Evolutionary conservation across 768 basidiomycete species (phyloP).

Genomic region (Exidia glandulosa): DNA sequence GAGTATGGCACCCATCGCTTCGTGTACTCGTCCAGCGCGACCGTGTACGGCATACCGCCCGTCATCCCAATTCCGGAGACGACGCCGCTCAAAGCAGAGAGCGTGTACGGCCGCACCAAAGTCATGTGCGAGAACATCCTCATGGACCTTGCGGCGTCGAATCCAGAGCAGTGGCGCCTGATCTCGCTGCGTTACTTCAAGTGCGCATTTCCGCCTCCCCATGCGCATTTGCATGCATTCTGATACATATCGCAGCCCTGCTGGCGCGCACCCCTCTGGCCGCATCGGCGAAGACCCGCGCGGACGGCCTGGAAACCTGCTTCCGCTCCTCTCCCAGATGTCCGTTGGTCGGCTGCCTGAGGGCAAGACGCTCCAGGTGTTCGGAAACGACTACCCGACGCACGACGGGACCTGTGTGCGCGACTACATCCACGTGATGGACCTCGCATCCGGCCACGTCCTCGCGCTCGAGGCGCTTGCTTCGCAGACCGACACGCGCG

Average conservation of each 20-base stretch:
- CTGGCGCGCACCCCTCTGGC: constrained; percentile 96
- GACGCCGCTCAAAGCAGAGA: constrained; percentile 77
- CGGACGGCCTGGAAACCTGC: constrained; percentile 87
- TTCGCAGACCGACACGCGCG: constrained; percentile 38
- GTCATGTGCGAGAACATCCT: constrained; percentile 87
- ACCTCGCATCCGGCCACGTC: constrained; percentile 89
- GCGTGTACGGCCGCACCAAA: constrained; percentile 94
- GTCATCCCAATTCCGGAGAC: constrained; percentile 89
- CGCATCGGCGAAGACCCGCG: constrained; percentile 92
- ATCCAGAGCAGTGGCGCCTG: constrained; percentile 60
- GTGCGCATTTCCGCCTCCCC: constrained; percentile 29
- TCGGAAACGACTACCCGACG: constrained; percentile 96
- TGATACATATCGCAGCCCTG: constrained; percentile 48
- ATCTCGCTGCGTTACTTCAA: constrained; percentile 97
- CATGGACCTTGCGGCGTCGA: constrained; percentile 64
- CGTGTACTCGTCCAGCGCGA: constrained; percentile 97
- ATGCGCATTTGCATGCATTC: background rate
- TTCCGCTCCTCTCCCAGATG: constrained; percentile 91
- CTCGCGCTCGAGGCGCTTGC: constrained; percentile 79
- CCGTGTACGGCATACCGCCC: constrained; percentile 93
- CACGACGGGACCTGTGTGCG: constrained; percentile 96
- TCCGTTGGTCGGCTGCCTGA: constrained; percentile 70
- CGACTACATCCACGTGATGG: constrained; percentile 88
- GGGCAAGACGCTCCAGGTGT: constrained; percentile 61
- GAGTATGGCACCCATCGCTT: constrained; percentile 75